Base-by-base conservation (phyloP, 2,329 filamentous ascomycete genomes). In the Gnomoniopsis sp. region DNA sequence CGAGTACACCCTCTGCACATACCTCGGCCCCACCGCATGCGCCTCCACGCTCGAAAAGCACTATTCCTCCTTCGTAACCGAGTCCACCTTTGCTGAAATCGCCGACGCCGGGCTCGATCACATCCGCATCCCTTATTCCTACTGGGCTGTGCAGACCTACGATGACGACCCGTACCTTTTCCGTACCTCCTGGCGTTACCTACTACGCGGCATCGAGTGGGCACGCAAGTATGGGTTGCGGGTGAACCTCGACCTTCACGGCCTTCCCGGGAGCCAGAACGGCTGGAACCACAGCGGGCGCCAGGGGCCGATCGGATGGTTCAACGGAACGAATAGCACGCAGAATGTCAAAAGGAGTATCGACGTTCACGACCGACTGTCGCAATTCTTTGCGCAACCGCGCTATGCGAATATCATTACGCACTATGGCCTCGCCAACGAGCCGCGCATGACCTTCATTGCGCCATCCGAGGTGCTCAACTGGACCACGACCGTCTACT, bases 231-330 rank as follows among this genome's bases (percentile, higher is more conserved):
- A 97, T 71, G 95, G 95, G 0, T 78, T 99, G 4, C 88, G 95
- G 2, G 86, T 99, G 44, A 98, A 98, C 63, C 84, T 99, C 3
- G 95, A 99, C 71, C 77, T 97, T 4, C 95, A 99, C 74, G 92
- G 83, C n/a, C 79, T 95, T 0, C 93, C 93, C 0, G 95, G 95
- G 0, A 93, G 89, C 61, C 95, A 98, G 70, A 99, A 99, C 68
- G 95, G 95, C 2, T 98, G 93, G 93, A 97, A 97, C 67, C 95
- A 99, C 73, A 96, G 90, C 65, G 95, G 95, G 0, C 85, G 87
- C 11, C 88, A 89, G 70, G 93, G 95, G 1, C 62, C 75, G 1
- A 93, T 98, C 63, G 82, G 85, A 26, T 99, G 95, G 95, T 77
- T 98, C 43, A 95, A 95, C 67, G 95, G 95, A n/a, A 88, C 90